These are phyloP conservation scores for Phlegmacium glaucopus DNA, from an alignment of 768 basidiomycete species.

Conservation along the genomic window DNA sequence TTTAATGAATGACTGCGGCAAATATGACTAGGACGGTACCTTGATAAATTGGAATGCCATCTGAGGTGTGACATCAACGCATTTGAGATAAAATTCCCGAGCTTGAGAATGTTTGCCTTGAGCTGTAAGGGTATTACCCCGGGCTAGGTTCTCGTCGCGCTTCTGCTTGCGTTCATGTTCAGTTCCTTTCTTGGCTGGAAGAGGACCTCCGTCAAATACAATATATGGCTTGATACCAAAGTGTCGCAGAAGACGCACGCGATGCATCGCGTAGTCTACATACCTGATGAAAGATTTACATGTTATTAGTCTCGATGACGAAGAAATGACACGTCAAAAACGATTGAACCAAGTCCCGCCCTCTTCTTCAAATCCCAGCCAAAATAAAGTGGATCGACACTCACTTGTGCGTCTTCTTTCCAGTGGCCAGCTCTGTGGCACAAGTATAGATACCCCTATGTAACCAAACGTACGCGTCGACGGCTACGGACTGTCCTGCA, in stretches of 20 bases:
- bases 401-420: slow-evolving; percentile 80
- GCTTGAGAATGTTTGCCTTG: slow-evolving; percentile 83
- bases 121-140: slow-evolving; percentile 66
- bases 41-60: slow-evolving; percentile 99
- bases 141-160: slow-evolving; percentile 73
- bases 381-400: slow-evolving; percentile 20
- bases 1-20: background rate
- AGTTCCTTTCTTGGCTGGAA: slow-evolving; percentile 92
- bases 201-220: slow-evolving; percentile 94
- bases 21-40: slow-evolving; percentile 39
- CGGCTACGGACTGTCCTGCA: slow-evolving; percentile 79
- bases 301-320: background rate
- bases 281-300: slow-evolving; percentile 50
- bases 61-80: slow-evolving; percentile 92
- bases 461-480: slow-evolving; percentile 96
- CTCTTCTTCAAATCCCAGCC: background rate
- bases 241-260: slow-evolving; percentile 81
- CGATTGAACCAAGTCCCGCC: background rate
- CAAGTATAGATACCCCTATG: slow-evolving; percentile 89
- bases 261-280: slow-evolving; percentile 94
- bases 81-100: slow-evolving; percentile 85
- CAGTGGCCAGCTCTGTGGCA: slow-evolving; percentile 85
- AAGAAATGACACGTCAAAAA: background rate
- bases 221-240: slow-evolving; percentile 84
- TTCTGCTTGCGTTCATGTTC: slow-evolving; percentile 75